phyloP scores from a whole-genome alignment of 768 basidiomycete genomes.

The Tulasnella sp. region DNA sequence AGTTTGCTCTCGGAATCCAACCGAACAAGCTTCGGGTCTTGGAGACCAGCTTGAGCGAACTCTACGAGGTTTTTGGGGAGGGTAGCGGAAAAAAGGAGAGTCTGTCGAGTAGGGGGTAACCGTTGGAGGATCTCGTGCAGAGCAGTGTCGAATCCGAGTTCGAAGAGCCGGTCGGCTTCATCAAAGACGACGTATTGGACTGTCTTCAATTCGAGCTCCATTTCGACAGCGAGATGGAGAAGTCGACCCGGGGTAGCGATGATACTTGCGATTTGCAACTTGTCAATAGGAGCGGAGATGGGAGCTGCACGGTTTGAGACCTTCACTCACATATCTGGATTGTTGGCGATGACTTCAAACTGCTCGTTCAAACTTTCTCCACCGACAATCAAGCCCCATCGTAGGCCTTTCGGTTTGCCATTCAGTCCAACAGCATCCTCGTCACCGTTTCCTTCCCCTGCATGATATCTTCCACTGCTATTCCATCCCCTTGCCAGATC shows the following conservation, averaged over 20 bases:
- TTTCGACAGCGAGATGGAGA: slow-evolving; percentile 92
- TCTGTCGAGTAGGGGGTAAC: slow-evolving; percentile 77
- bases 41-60: slow-evolving; percentile 94
- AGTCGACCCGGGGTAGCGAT: slow-evolving; percentile 97
- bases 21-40: slow-evolving; percentile 90
- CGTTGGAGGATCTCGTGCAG: slow-evolving; percentile 86
- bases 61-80: slow-evolving; percentile 92
- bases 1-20: slow-evolving; percentile 95
- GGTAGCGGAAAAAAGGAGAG: slow-evolving; percentile 91
- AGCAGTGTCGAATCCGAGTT: slow-evolving; percentile 92
- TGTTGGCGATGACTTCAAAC: slow-evolving; percentile 87
- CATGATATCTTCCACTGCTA: slow-evolving; percentile 48
- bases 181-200: slow-evolving; percentile 91
- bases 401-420: slow-evolving; percentile 44
- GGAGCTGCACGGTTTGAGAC: no score
- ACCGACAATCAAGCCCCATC: slow-evolving; percentile 93
- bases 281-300: neutral
- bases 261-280: slow-evolving; percentile 41
- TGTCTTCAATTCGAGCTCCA: slow-evolving; percentile 82
- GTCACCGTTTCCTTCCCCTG: slow-evolving; percentile 48
- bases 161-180: slow-evolving; percentile 96
- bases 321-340: slow-evolving; percentile 80
- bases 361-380: slow-evolving; percentile 94
- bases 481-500: slow-evolving; percentile 80
- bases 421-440: slow-evolving; percentile 41